Evolutionary conservation across 345 rosid genomes (phyloP).

Genomic region (Salix exigua): DNA sequence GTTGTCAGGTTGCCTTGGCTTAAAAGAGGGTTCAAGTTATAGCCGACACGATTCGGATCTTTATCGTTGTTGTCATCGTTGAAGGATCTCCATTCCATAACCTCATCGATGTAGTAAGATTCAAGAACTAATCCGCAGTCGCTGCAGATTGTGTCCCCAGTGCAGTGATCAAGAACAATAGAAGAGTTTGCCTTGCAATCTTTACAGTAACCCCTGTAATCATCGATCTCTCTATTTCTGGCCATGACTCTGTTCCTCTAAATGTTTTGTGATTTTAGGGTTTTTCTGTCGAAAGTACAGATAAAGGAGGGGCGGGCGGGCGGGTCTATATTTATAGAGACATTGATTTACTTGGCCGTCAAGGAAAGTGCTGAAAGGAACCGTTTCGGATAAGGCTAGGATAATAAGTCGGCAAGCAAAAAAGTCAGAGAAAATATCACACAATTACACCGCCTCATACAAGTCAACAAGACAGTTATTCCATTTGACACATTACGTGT

Average conservation of each 20-base stretch:
- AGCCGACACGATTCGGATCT: constrained; percentile 18
- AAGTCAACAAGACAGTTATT: no score
- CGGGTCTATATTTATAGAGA: background rate
- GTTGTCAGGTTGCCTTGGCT: constrained; percentile 1
- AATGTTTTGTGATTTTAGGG: no score
- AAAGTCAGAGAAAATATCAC: no score
- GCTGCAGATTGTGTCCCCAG: constrained; percentile 5
- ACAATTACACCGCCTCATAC: no score
- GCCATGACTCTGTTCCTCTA: background rate
- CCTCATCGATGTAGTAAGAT: background rate
- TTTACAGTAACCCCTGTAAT: background rate
- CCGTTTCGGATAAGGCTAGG: no score
- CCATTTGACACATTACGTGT: no score
- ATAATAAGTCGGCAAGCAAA: no score
- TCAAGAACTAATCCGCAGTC: constrained; percentile 20
- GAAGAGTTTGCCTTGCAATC: constrained; percentile 11
- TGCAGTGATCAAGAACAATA: background rate
- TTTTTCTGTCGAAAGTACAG: background rate
- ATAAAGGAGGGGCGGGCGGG: background rate
- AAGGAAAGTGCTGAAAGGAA: background rate
- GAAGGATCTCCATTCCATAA: constrained; percentile 14
- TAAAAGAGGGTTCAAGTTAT: background rate
- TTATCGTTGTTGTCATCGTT: constrained; percentile 10
- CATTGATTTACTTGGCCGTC: background rate
- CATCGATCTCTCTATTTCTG: background rate